Evolutionary conservation across 192 early-diverging fungal species (phyloP).

Genomic region (Linnemannia exigua): DNA sequence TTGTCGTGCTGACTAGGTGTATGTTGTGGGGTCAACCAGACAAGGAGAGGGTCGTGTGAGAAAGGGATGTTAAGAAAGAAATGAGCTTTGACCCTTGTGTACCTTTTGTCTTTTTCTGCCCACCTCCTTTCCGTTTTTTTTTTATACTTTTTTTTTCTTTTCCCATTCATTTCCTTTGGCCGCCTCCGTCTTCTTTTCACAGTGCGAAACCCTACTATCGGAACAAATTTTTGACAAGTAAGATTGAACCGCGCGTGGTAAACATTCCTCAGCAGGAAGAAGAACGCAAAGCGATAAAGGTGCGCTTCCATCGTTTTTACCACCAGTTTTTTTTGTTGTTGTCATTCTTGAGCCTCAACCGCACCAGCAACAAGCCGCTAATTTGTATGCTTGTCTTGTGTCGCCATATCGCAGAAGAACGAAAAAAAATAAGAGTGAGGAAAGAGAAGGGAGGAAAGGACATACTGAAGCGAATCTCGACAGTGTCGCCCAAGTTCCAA

Average conservation of each 20-base stretch:
- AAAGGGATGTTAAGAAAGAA: neutral
- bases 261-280: neutral
- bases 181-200: neutral
- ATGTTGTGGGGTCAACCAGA: neutral
- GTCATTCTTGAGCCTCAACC: too few species aligned
- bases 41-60: neutral
- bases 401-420: neutral
- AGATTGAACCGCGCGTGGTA: neutral
- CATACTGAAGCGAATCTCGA: conserved; percentile 8
- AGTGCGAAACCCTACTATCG: neutral
- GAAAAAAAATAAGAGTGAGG: neutral
- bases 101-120: too few species aligned
- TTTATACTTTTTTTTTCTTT: neutral
- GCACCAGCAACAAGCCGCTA: too few species aligned
- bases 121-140: too few species aligned
- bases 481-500: conserved; percentile 12
- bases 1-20: neutral
- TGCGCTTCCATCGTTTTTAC: too few species aligned
- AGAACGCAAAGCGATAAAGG: too few species aligned
- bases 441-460: neutral
- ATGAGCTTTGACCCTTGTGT: neutral
- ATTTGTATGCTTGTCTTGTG: too few species aligned
- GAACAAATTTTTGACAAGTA: neutral
- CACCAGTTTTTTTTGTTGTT: too few species aligned
- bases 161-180: neutral